Evolutionary conservation across 2,329 filamentous ascomycete species (phyloP), one percentile per base, ranked within the genome.

Genomic region (Westerdykella aurantiaca): DNA sequence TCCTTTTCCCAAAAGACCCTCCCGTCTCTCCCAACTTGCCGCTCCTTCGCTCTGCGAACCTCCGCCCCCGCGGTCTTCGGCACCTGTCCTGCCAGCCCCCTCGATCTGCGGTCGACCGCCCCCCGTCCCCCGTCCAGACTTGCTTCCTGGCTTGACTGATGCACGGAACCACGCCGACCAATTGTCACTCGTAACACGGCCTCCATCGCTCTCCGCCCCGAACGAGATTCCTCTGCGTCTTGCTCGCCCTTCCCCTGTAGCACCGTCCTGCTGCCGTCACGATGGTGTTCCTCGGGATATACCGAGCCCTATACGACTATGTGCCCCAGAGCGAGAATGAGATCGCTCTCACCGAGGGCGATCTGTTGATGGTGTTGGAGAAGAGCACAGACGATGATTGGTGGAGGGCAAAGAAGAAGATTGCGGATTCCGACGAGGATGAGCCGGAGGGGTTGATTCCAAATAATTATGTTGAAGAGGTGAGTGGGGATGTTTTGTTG

Each of bases 351-450:
- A 74, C 72, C 44, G 90, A 96, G 62, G 89, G 89, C 46, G 91
- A 96, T 69, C 67, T 96, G 50, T 80, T 97, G 47, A 96, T 90
- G 69, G 77, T 96, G 45, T 72, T 95, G 45, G 88, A 95, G 59
- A 94, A 94, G 72, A 85, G 81, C 53, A 61, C 67, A 38, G 72
- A 75, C 13, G 84, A 86, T 66, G 82, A 88, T 64, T 97, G 93
- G 93, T 97, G 93, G 93, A 93, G 84, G 68, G 88, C 86, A 38
- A 95, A 95, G 76, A 95, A 94, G 76, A 88, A 89, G 51, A 80
- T 79, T 25, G 78, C 74, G 21, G 58, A 56, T n/a, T 86, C 90
- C 31, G 89, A 95, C 35, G 89, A 95, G 34, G 90, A 95, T 35
- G 90, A 96, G 69, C 90, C 90, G 3, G 82, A 88, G 56, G 90